Evolutionary conservation across 2,329 filamentous ascomycete genomes (phyloP), one percentile per base, ranked within the genome.

Genomic region (Helicocarpus griseus): DNA sequence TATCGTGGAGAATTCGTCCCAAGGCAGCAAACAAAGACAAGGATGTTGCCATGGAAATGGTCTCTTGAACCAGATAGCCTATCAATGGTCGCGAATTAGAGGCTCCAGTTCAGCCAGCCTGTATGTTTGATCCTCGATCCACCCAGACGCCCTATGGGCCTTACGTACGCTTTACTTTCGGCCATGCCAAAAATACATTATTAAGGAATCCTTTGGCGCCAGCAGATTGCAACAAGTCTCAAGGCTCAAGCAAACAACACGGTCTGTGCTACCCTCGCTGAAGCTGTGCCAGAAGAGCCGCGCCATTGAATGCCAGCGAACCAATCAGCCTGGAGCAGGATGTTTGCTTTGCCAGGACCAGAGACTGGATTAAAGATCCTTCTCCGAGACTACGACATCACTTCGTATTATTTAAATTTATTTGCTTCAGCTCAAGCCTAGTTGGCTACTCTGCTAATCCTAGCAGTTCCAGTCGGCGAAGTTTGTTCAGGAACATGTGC

Each of bases 41-140:
- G 48, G 48, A 44, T 31, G 38, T 50, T 48, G 33, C 39, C 21
- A 41, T 31, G 48, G 36, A 33, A 49, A 40, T 41, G 26, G 11
- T 13, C 45, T 11, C 36, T n/a, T 29, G n/a, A 31, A 39, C 36
- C 36, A 44, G 28, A 22, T 33, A 26, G 48, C 28, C 19, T 35
- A 19, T 43, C 17, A 43, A 24, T 41, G 22, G 35, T n/a, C 22
- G 21, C 22, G 39, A n/a, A 26, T 21, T n/a, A 17, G 17, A 24
- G 19, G 7, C 31, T 17, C 13, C 19, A 17, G 9, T 26, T 36
- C 45, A 36, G 31, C 31, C 45, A 36, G 29, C 31, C 45, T 36
- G 31, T 19, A 11, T 17, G 26, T 28, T 31, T 7, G 26, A 26
- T 47, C 45, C 45, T 36, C 6, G 31, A 47, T 38, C 31, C 29